Base-by-base conservation (phyloP, 345 rosid species). In the Ceriops zippeliana region DNA sequence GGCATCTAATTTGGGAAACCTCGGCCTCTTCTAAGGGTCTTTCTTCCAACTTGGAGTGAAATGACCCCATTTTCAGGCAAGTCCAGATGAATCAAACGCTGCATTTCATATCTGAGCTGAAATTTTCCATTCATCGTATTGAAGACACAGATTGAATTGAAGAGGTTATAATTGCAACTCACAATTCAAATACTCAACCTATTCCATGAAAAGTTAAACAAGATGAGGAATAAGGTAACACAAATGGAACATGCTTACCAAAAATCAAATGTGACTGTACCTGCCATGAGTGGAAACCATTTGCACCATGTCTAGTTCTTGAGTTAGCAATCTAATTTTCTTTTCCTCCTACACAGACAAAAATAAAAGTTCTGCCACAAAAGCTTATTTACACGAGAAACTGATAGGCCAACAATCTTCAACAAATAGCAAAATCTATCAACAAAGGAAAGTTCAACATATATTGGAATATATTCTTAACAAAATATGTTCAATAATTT, bases 231-330 rank as follows among this genome's bases (percentile, higher is more conserved):
- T 70, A n/a, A 61, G 56, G 61, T 42, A 42, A 11, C 42, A 68
- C 2, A 22, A 22, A 21, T 20, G 53, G 47, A 52, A n/a, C 42
- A 59, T 32, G 70, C 85, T 78, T 78, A 78, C 80, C 80, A 70
- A 30, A 22, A 22, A 31, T 16, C 24, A 56, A 60, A 19, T 27
- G 58, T 31, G 52, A 63, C 59, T 34, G 2, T 34, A 57, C 60
- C 52, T 54, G 62, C 58, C 20, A 57, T 20, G 57, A 60, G 62
- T 22, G 63, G 46, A 58, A 58, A 52, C 24, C 17, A 30, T 28
- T 38, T 9, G 56, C 47, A 56, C 65, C 52, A 60, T 34, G 37
- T 34, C 37, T 7, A 34, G 37, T 54, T 70, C 67, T 24, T 70
- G n/a, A 26, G 30, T 21, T 32, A 21, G 69, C 27, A 49, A 71